phyloP scores from a whole-genome alignment of 768 basidiomycete species.

The Fomitopsis pulvina region DNA sequence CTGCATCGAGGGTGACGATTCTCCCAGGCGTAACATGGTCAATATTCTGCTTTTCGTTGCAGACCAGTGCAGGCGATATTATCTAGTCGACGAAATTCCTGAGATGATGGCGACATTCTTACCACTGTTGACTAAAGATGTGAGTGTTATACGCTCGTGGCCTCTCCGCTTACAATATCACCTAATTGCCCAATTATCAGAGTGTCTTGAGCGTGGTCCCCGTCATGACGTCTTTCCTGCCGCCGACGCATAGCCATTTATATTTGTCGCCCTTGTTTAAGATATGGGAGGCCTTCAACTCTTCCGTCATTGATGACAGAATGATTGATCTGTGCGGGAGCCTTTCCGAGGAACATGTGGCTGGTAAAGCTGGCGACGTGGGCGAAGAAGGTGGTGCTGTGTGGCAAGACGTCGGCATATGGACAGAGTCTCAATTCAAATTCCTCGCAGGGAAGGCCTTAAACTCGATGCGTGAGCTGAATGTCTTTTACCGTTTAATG shows the following conservation, averaged over 20 bases:
- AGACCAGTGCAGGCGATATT: constrained; percentile 68
- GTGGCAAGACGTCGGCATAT: constrained; percentile 87
- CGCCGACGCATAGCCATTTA: constrained; percentile 53
- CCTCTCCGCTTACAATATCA: neutral
- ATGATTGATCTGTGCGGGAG: constrained; percentile 65
- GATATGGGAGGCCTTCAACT: constrained; percentile 77
- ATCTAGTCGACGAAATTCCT: constrained; percentile 54
- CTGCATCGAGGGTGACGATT: neutral
- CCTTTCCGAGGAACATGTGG: constrained; percentile 64
- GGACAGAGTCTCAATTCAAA: constrained; percentile 79
- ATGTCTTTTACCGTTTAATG: neutral
- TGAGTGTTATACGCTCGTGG: constrained; percentile 27
- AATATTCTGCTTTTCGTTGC: constrained; percentile 73
- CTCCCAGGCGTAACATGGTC: constrained; percentile 49
- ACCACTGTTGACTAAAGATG: constrained; percentile 65
- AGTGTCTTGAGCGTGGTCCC: constrained; percentile 66
- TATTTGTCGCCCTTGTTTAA: constrained; percentile 71
- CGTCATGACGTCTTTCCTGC: constrained; percentile 72
- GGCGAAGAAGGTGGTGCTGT: constrained; percentile 48
- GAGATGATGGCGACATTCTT: constrained; percentile 68
- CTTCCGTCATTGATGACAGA: constrained; percentile 65
- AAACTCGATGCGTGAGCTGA: constrained; percentile 54
- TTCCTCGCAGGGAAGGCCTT: constrained; percentile 78
- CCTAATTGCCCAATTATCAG: constrained; percentile 28
- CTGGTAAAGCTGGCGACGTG: constrained; percentile 46